Percentiles rank a stretch among this genome's conserved stretches.
Conservation (phyloP, 139 green algal genomes). For the Tetraselmis striata region DNA sequence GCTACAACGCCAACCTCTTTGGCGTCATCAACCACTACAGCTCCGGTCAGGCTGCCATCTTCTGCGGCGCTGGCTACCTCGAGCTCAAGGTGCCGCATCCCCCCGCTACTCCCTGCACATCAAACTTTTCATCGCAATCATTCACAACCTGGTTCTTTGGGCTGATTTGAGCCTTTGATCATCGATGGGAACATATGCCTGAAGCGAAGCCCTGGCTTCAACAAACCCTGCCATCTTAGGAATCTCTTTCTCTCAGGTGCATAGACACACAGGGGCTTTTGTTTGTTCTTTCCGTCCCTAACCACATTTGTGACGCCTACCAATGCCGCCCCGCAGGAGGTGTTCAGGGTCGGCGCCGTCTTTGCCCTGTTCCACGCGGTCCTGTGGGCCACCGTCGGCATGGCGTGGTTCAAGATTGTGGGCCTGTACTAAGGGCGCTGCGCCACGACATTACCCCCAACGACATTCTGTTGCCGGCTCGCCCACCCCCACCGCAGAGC, state of each 20-base stretch:
- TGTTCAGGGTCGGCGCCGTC: conserved; percentile 71
- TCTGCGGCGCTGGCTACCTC: conserved; percentile 85
- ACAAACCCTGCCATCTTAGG: no score
- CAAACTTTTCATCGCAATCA: no score
- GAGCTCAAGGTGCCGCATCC: conserved; percentile 37
- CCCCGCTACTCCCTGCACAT: no score
- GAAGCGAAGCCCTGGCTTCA: no score
- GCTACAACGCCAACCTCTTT: conserved; percentile 92
- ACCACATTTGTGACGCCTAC: no score
- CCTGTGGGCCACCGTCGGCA: conserved; percentile 61
- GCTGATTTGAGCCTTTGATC: no score
- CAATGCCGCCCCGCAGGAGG: no score
- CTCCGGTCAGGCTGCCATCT: conserved; percentile 87
- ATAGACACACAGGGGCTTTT: no score
- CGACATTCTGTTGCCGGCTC: neutral
- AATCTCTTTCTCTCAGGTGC: no score
- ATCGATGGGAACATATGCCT: no score
- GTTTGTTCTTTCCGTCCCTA: no score
- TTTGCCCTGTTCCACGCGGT: conserved; percentile 61
- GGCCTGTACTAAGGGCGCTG: conserved; percentile 27
- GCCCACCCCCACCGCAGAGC: neutral
- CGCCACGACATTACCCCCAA: neutral
- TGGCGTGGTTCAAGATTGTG: conserved; percentile 80
- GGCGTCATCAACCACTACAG: conserved; percentile 95
- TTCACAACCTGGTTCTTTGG: no score